Conservation (phyloP, 768 basidiomycete species). For the Termitomyces sp. region DNA sequence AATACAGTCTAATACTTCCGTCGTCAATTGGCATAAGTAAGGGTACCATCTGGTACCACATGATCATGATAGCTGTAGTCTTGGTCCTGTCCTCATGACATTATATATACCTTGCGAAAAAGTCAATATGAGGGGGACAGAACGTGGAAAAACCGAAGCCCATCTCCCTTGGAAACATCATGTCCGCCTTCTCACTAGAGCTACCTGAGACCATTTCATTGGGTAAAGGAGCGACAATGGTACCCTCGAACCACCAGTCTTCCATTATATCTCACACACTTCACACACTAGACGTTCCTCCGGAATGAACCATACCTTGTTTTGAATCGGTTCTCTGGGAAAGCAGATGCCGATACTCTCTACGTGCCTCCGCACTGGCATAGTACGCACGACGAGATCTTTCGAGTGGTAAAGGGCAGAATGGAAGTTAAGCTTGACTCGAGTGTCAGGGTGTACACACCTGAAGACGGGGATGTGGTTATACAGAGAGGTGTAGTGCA, state of each 20-base stretch:
- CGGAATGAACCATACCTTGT: slow-evolving; percentile 24
- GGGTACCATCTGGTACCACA: neutral
- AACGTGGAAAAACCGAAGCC: neutral
- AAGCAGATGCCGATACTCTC: slow-evolving; percentile 21
- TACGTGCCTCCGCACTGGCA: slow-evolving; percentile 32
- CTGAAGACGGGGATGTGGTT: slow-evolving; percentile 27
- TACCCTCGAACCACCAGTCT: neutral
- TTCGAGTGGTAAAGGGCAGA: slow-evolving; percentile 25
- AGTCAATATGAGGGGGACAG: neutral
- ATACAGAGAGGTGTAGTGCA: slow-evolving; percentile 27
- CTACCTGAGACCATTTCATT: slow-evolving; percentile 8
- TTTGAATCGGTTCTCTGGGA: slow-evolving; percentile 19
- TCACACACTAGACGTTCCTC: slow-evolving; percentile 24
- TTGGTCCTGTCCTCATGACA: too few relatives aligned
- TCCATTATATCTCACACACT: neutral
- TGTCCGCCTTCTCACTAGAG: neutral
- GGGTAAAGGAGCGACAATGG: slow-evolving; percentile 18
- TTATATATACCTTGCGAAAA: neutral
- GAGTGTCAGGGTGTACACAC: slow-evolving; percentile 18
- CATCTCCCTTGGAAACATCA: neutral
- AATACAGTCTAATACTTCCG: too few relatives aligned
- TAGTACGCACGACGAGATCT: slow-evolving; percentile 28
- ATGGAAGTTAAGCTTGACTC: slow-evolving; percentile 24
- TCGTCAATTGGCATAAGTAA: too few relatives aligned
- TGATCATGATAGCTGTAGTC: neutral